Base-by-base conservation (phyloP, 2,329 filamentous ascomycete species). In the Scytalidium sp. region DNA sequence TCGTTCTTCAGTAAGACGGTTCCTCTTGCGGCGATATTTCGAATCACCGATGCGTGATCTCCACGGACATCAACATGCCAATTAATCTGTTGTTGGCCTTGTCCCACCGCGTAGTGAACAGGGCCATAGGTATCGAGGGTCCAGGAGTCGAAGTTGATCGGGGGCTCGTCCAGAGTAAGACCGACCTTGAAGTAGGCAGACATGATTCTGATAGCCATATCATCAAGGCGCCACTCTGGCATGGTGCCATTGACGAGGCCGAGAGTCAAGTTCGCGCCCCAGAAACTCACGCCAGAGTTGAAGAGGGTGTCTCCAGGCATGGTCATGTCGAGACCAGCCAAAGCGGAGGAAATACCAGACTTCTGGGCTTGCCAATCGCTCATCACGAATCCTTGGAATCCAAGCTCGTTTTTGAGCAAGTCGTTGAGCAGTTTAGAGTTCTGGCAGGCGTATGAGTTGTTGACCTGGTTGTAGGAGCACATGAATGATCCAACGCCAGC, bases 1-100 rank as follows among this genome's bases (percentile, higher is more conserved):
- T 68, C 75, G 69, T 97, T 97, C 79, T 97, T 99, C 56, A 99
- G 75, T 10, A 99, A 75, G 6, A 99, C 91, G 2, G 87, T 91
- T 15, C 88, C 90, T 67, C 88, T 87, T 45, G 87, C 85, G 13
- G 82, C 91, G 46, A 89, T 79, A 57, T 90, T 80, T 27, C 91
- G 85, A 55, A 96, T 93, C 46, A 90, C 71, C 19, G 70, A 64
- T 42, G 75, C 84, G 65, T 97, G 92, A 49, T 93, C 76, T 40
- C 70, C 79, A 47, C 85, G 88, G n/a, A 96, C 93, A 62, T 97
- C 85, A 20, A 96, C 81, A 56, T 92, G 89, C 59, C 83, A 78
- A 70, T 97, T 89, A 72, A 96, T 78, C 58, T 86, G 78, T 47
- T 82, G 78, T 58, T 79, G 80, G 45, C 80, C 81, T 51, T 84